phyloP scores from a whole-genome alignment of 2,329 filamentous ascomycete genomes.

The Diplodia intermedia region DNA sequence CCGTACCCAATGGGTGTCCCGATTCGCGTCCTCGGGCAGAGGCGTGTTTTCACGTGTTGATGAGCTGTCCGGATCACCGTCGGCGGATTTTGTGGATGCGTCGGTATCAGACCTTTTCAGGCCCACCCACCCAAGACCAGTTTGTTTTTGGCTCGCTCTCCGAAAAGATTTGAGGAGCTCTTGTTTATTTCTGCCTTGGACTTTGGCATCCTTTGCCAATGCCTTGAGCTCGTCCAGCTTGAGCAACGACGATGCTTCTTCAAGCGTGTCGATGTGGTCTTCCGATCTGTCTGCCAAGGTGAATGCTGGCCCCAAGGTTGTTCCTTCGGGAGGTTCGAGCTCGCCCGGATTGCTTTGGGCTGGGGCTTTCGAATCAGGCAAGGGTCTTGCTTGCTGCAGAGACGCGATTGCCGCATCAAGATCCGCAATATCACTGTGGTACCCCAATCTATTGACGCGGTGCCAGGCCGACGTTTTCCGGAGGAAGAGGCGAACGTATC shows the following conservation, averaged over 20 bases:
- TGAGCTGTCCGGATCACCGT: conserved; percentile 37
- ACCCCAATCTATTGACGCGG: conserved; percentile 76
- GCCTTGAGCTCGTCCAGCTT: conserved; percentile 86
- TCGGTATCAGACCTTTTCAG: conserved; percentile 69
- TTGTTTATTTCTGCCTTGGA: conserved; percentile 85
- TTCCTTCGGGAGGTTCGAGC: conserved; percentile 55
- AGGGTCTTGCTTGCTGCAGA: conserved; percentile 64
- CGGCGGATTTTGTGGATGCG: conserved; percentile 59
- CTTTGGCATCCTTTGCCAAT: conserved; percentile 84
- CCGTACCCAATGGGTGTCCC: conserved; percentile 74
- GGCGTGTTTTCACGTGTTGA: conserved; percentile 46
- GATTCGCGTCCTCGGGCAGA: conserved; percentile 57
- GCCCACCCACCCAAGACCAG: conserved; percentile 73
- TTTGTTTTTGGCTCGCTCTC: conserved; percentile 75
- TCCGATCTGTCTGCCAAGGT: conserved; percentile 82
- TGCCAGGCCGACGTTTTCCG: conserved; percentile 94
- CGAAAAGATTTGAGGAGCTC: conserved; percentile 78
- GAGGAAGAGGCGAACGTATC: conserved; percentile 90
- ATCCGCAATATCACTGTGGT: conserved; percentile 83
- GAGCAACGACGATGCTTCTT: conserved; percentile 82
- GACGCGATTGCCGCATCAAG: conserved; percentile 68
- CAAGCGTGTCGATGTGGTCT: conserved; percentile 74
- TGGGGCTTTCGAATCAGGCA: conserved; percentile 59
- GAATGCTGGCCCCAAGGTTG: conserved; percentile 64
- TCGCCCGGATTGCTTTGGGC: conserved; percentile 56